Evolutionary conservation across 2,329 filamentous ascomycete species (phyloP).

Genomic region (Thelonectria discophora): DNA sequence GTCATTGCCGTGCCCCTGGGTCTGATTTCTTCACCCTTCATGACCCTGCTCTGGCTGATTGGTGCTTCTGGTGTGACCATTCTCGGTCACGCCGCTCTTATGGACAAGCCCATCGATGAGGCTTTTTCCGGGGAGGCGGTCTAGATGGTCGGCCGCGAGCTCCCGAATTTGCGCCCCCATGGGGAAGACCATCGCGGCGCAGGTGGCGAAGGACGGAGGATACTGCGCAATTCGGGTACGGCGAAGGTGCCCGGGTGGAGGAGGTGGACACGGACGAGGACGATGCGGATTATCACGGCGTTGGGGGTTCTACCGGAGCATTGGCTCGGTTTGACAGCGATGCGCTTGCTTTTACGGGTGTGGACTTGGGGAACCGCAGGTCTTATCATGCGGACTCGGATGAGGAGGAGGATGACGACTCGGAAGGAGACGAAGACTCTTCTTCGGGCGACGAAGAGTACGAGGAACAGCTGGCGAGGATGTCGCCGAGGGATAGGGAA

Average conservation of each 20-base stretch:
- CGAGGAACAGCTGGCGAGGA: conserved; percentile 62
- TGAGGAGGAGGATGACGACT: conserved; percentile 42
- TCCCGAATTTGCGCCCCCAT: conserved; percentile 92
- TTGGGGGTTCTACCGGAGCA: conserved; percentile 57
- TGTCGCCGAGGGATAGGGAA: conserved; percentile 72
- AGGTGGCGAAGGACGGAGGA: conserved; percentile 69
- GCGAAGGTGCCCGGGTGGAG: conserved; percentile 62
- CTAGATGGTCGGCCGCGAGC: conserved; percentile 99
- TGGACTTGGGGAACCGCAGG: conserved; percentile 61
- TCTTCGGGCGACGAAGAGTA: conserved; percentile 48
- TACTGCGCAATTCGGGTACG: conserved; percentile 50
- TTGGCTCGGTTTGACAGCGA: conserved; percentile 66
- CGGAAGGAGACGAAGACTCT: conserved; percentile 50
- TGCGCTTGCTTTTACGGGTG: conserved; percentile 67
- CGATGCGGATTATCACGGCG: conserved; percentile 64
- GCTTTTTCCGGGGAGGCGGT: conserved; percentile 99
- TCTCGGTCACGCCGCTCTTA: conserved; percentile 90
- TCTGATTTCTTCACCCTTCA: conserved; percentile 84
- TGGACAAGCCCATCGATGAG: conserved; percentile 99
- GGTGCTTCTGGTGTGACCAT: conserved; percentile 94
- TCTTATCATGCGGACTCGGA: conserved; percentile 49
- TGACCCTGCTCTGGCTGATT: conserved; percentile 92
- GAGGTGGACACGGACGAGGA: conserved; percentile 72
- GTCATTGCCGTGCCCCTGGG: conserved; percentile 85
- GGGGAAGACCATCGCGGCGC: conserved; percentile 99